Evolutionary conservation across 768 basidiomycete genomes (phyloP).

Genomic region (Tephrocybe rancida): DNA sequence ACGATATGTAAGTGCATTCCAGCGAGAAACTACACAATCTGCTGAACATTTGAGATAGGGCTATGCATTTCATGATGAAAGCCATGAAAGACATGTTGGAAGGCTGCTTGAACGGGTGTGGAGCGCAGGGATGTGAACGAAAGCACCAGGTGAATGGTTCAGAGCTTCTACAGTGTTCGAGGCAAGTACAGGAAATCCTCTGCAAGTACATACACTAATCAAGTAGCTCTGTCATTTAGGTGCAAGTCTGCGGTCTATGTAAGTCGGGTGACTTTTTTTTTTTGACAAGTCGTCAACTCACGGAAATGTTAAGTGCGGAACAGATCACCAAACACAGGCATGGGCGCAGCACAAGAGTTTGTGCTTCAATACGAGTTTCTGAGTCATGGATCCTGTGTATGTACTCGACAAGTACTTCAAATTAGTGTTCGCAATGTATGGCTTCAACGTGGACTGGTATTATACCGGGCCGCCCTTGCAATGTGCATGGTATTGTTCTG

Average conservation of each 20-base stretch:
- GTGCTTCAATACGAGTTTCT: slow-evolving; percentile 36
- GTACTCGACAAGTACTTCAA: no score
- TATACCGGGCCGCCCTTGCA: no score
- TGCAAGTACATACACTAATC: neutral
- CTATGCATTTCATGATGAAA: slow-evolving; percentile 27
- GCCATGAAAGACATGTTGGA: slow-evolving; percentile 32
- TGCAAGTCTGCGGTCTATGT: slow-evolving; percentile 47
- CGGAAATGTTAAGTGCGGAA: slow-evolving; percentile 29
- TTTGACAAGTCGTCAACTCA: slow-evolving; percentile 2
- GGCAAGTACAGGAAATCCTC: slow-evolving; percentile 22
- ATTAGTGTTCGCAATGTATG: no score
- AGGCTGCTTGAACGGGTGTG: slow-evolving; percentile 31
- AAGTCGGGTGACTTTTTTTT: slow-evolving; percentile 20
- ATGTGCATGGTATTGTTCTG: neutral
- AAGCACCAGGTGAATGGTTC: slow-evolving; percentile 22
- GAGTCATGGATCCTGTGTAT: slow-evolving; percentile 3
- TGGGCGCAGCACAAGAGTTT: slow-evolving; percentile 36
- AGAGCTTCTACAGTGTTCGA: slow-evolving; percentile 37
- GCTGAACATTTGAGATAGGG: slow-evolving; percentile 18
- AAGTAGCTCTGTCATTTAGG: slow-evolving; percentile 16
- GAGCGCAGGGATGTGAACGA: slow-evolving; percentile 27
- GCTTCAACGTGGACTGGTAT: no score
- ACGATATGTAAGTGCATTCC: slow-evolving; percentile 25
- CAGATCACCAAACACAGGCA: slow-evolving; percentile 36
- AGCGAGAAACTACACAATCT: neutral